Conservation (phyloP, 2,329 filamentous ascomycete species). For the Cryphonectria radicalis region DNA sequence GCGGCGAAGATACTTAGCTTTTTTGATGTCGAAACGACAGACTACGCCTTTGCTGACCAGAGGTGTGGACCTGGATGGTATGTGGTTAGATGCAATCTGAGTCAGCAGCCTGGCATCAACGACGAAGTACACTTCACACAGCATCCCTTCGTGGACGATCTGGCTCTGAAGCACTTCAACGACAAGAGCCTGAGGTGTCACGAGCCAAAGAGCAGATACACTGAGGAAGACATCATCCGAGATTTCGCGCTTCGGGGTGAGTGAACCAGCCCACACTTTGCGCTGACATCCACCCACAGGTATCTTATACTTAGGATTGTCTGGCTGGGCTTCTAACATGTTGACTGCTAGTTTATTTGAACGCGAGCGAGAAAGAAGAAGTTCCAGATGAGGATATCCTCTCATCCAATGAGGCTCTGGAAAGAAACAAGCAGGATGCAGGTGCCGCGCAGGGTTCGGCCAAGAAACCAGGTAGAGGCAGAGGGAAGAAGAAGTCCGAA, state of each 20-base stretch:
- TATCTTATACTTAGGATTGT: not conserved
- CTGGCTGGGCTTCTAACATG: not conserved
- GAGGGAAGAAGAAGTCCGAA: not conserved
- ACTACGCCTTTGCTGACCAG: not conserved
- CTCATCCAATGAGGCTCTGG: not conserved
- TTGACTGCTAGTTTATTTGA: not conserved
- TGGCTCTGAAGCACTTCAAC: conserved; percentile 6
- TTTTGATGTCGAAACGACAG: not conserved
- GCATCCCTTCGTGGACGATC: not conserved
- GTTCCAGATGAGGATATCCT: not conserved
- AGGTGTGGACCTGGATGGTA: conserved; percentile 13
- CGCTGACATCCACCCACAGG: not conserved
- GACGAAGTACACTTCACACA: not conserved
- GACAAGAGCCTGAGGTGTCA: not conserved
- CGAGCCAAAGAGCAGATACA: not conserved
- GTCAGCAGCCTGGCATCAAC: not conserved
- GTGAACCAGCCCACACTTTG: not conserved
- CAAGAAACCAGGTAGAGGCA: not conserved
- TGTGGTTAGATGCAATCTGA: conserved; percentile 3
- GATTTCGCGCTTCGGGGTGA: not conserved
- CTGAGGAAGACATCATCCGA: conserved; percentile 9
- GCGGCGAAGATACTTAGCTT: not conserved
- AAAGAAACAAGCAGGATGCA: not conserved
- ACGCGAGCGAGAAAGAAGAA: too few species aligned
- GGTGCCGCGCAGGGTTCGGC: not conserved